Evolutionary conservation across 345 rosid genomes (phyloP), one percentile per base, ranked within the genome.

Genomic region (Populus euphratica): DNA sequence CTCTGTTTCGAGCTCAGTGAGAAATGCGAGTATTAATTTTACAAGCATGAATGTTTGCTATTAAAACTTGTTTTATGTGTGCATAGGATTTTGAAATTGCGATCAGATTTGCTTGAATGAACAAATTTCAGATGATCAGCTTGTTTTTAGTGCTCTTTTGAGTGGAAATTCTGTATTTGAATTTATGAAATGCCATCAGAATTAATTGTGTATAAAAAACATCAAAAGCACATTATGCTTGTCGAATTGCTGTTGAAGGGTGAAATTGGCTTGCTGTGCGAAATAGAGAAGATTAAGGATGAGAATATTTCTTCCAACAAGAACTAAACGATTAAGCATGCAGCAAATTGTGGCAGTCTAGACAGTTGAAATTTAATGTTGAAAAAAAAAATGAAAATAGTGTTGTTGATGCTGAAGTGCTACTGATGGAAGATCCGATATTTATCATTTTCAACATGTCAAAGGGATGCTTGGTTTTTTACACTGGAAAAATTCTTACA

Each of bases 1-100:
- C 44, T 56, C 41, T 12, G 74, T 65, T 75, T 65, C 13, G 35
- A 66, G 72, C 56, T 56, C 54, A 56, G 68, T 27, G 20, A 68
- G 73, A 68, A 31, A 59, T 59, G 64, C 11, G 29, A 59, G 64
- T 59, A n/a, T 59, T 25, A n/a, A 23, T 16, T 23, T n/a, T 11
- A 9, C 9, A 59, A n/a, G 64, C 16, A 9, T 23, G 64, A 11
- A 59, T 59, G 23, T 12, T 59, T 23, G 64, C 14, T 59, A n/a
- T 59, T 5, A 33, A 12, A 10, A 4, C 20, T 2, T 61, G 1
- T 54, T 10, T 10, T 68, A 3, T 6, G 39, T 41, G 13, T 17
- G 21, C 35, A 2, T 10, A 10, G 35, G 18, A 63, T 41, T 63
- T 44, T 74, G 61, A 74, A 35, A 12, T 5, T 49, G 38, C 5